Evolutionary conservation across 352 stramenopile genomes (phyloP), one percentile per base, ranked within the genome.

Genomic region (Blastocystis sp.): DNA sequence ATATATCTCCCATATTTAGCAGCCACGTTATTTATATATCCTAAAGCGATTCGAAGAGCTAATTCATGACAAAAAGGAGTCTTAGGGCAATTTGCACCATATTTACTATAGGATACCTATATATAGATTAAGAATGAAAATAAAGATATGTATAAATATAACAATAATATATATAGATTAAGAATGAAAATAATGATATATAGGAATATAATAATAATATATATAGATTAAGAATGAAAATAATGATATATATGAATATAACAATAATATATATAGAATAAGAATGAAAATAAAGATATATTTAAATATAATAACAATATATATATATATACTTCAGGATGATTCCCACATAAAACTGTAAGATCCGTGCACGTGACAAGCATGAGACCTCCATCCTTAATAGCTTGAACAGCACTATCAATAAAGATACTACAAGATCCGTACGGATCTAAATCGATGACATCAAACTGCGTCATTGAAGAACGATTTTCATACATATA

Each of bases 291-390:
- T n/a, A n/a, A n/a, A n/a, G n/a, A n/a, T n/a, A n/a, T n/a, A n/a
- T n/a, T n/a, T n/a, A n/a, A n/a, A n/a, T n/a, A n/a, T n/a, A n/a
- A n/a, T n/a, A n/a, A n/a, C n/a, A n/a, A n/a, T n/a, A n/a, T n/a
- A n/a, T n/a, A n/a, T n/a, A n/a, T n/a, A n/a, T n/a, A n/a, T n/a
- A 55, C 64, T 27, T 70, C 65, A 21, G 46, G 33, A 40, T 55
- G 67, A 44, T 70, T 72, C 5, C 66, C 65, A 34, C 58, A 73
- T 2, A 68, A 56, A 6, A 87, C 80, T 2, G 79, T 83, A 84
- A 98, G 95, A 64, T 98, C 92, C 2, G 92, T 99, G 71, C 87
- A 96, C 2, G 92, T 99, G n/a, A 98, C 79, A 68, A 85, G 95
- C 27, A 99, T 70, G 34, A 99, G 70, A 32, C 92, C 92, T 44